Percentiles rank a stretch among this genome's conserved stretches.
These are phyloP conservation scores for Akebia trifoliata DNA, from an alignment of 164 flowering plant genomes.

Conservation along the genomic window DNA sequence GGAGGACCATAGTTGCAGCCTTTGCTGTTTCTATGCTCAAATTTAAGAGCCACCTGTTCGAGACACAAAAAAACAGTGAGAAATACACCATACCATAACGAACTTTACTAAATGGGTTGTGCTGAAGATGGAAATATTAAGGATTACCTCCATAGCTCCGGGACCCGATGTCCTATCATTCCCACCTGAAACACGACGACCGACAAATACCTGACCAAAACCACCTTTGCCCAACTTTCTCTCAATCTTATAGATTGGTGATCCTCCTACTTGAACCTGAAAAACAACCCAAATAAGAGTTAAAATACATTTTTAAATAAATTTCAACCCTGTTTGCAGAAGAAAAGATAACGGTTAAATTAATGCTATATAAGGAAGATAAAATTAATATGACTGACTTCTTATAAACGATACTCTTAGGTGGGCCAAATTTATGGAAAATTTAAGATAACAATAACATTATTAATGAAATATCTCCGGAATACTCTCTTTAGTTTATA, in stretches of 20 bases:
- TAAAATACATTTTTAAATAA: not conserved
- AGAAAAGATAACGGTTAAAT: not conserved
- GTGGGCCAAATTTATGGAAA: too few species aligned
- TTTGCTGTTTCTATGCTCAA: conserved; percentile 88
- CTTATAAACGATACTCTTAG: not conserved
- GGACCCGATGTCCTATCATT: conserved; percentile 59
- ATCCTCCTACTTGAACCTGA: conserved; percentile 91
- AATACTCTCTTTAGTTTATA: too few species aligned
- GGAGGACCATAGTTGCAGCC: conserved; percentile 95
- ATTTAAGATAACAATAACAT: too few species aligned
- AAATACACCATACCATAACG: not conserved
- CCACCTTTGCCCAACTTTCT: conserved; percentile 97
- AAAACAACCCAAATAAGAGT: conserved; percentile 2
- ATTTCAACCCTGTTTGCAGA: not conserved
- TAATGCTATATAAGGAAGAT: not conserved
- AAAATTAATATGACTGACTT: not conserved
- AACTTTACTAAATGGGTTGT: not conserved
- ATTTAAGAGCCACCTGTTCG: conserved; percentile 76
- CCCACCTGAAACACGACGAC: conserved; percentile 77
- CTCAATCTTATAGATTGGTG: conserved; percentile 75
- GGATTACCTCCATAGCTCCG: conserved; percentile 59
- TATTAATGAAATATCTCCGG: too few species aligned
- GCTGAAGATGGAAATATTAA: not conserved
- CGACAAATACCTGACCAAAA: conserved; percentile 97
- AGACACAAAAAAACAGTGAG: conserved; percentile 1